Percentiles rank a stretch among this genome's conserved stretches.
Conservation (phyloP, 2,329 filamentous ascomycete species). For the Paraphaeosphaeria sporulosa region DNA sequence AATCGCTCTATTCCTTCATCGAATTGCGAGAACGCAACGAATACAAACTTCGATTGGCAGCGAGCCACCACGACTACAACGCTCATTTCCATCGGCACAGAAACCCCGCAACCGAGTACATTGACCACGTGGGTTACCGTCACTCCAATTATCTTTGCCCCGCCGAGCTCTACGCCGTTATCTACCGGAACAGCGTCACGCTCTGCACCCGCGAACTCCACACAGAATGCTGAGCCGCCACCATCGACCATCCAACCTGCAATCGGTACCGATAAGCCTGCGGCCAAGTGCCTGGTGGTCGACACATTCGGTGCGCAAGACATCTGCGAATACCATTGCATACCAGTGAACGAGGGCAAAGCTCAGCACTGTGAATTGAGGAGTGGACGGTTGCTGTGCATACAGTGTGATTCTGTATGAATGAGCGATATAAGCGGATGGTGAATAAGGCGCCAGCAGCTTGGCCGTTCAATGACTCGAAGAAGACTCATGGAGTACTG, state of each 20-base stretch:
- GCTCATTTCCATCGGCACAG: not conserved
- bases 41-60: not conserved
- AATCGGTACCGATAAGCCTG: not conserved
- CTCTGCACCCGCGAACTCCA: not conserved
- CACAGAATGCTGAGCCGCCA: not conserved
- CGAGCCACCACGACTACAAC: not conserved
- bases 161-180: not conserved
- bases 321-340: constrained; percentile 6
- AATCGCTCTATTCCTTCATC: not conserved
- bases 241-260: not conserved
- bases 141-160: not conserved
- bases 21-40: not conserved
- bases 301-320: constrained; percentile 2
- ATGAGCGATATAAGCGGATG: not conserved
- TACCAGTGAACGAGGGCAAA: not conserved
- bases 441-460: not conserved
- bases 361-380: not conserved
- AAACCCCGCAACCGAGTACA: not conserved
- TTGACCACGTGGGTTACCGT: not conserved
- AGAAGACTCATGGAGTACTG: not conserved
- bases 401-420: constrained; percentile 1
- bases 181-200: not conserved
- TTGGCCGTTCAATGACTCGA: not conserved
- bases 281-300: not conserved
- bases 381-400: not conserved